Evolutionary conservation across 2,329 filamentous ascomycete genomes (phyloP).

Genomic region (Colletotrichum camelliae): DNA sequence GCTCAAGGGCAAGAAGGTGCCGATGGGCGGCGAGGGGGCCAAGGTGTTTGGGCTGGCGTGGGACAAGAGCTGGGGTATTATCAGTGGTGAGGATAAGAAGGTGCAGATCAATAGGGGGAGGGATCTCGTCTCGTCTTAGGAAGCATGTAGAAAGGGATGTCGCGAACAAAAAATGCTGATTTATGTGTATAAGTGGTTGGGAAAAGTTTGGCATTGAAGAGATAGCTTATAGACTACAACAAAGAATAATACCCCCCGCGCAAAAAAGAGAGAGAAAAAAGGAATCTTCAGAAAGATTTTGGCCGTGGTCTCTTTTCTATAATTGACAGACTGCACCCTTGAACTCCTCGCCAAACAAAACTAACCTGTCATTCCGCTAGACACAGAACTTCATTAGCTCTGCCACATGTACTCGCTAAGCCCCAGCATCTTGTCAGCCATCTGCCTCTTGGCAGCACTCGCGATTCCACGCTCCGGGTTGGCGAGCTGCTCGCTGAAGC

Average conservation of each 20-base stretch:
- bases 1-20: constrained; percentile 66
- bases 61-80: constrained; percentile 86
- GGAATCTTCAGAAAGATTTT: background rate
- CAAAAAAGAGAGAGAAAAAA: background rate
- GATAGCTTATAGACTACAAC: constrained; percentile 15
- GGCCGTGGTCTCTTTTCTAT: background rate
- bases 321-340: background rate
- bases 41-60: constrained; percentile 92
- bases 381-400: constrained; percentile 33
- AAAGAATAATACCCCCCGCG: constrained; percentile 22
- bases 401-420: constrained; percentile 79
- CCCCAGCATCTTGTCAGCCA: constrained; percentile 73
- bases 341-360: constrained; percentile 11
- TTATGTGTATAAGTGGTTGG: constrained; percentile 9
- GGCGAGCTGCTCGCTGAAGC: constrained; percentile 69
- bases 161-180: background rate
- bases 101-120: constrained; percentile 86
- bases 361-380: background rate
- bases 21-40: constrained; percentile 77
- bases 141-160: background rate
- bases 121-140: constrained; percentile 47
- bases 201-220: constrained; percentile 19
- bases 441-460: constrained; percentile 68
- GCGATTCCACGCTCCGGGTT: constrained; percentile 72
- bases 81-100: constrained; percentile 93